Base-by-base conservation (phyloP, 257 asterid species). In the Nicotiana paniculata region DNA sequence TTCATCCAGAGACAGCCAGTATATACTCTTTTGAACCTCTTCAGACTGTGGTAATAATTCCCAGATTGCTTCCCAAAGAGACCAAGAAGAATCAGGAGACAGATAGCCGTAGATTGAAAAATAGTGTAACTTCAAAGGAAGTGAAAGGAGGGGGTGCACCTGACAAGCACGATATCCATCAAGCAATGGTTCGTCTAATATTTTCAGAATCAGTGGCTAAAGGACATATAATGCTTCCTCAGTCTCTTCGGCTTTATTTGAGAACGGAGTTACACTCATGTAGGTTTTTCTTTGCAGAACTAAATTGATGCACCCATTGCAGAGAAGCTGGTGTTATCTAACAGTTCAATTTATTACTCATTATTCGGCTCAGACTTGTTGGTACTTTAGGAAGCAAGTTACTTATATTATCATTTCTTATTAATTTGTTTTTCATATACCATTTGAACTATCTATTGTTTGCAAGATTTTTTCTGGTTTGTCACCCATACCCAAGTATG, bases 1-100 rank as follows among this genome's bases (percentile, higher is more conserved):
- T 96, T 75, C 98, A 96, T 89, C 98, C 98, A 57, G 99, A 92
- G 86, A 91, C 99, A 63, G 99, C 99, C 81, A 85, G 84, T 32
- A 88, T 86, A 28, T 87, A 86, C 86, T 88, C 92, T 24, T 89
- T 96, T 77, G 83, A 82, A 80, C 84, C 94, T 86, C 90, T 86
- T 87, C 93, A 94, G 87, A 84, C 84, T 58, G 97, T 93, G 58
- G 88, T 85, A 78, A 88, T 96, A 84, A 84, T 90, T 81, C 93
- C 97, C 28, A 87, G 93, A 81, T 69, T 85, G 54, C 81, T 67
- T 76, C 79, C 85, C 24, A 90, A 88, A 83, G 89, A 88, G 85
- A 85, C 85, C 85, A 90, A 87, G 86, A 87, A 87, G 85, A 88
- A 83, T 17, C 46, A 84, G 59, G 85, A 81, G 82, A 67, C 79